Conservation (phyloP, 768 basidiomycete genomes). For the Cubamyces lactineus region DNA sequence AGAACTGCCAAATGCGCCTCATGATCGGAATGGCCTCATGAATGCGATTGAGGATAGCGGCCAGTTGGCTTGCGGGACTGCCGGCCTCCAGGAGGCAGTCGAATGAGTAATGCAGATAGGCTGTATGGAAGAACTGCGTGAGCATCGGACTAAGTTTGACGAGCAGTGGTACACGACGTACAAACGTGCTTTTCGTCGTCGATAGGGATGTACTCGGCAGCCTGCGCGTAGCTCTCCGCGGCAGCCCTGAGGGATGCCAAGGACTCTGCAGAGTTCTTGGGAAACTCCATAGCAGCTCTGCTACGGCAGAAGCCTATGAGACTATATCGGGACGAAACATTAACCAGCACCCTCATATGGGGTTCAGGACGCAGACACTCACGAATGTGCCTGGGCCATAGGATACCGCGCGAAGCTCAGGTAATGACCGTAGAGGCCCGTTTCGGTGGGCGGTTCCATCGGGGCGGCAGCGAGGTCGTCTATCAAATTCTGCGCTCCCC, state of each 20-base stretch:
- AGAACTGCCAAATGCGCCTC: constrained; percentile 27
- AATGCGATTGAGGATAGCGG: constrained; percentile 17
- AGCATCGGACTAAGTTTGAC: neutral
- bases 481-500: constrained; percentile 8
- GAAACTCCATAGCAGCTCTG: constrained; percentile 7
- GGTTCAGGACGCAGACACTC: neutral
- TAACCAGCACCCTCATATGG: no score
- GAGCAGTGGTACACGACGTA: neutral
- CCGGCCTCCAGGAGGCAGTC: constrained; percentile 4
- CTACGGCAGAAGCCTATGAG: constrained; percentile 22
- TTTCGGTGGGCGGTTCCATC: neutral
- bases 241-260: constrained; percentile 2
- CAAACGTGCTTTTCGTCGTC: constrained; percentile 22
- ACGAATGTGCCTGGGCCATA: constrained; percentile 9
- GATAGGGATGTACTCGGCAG: constrained; percentile 10
- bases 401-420: constrained; percentile 12
- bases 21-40: constrained; percentile 17
- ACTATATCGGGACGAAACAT: neutral
- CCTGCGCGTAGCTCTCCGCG: constrained; percentile 9
- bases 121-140: constrained; percentile 2
- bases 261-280: neutral
- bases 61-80: neutral
- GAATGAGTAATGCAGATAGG: constrained; percentile 17
- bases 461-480: neutral
- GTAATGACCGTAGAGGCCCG: neutral